Percentiles rank a stretch among this genome's conserved stretches.
phyloP scores from a whole-genome alignment of 768 basidiomycete species.

The Tricholoma sp. region DNA sequence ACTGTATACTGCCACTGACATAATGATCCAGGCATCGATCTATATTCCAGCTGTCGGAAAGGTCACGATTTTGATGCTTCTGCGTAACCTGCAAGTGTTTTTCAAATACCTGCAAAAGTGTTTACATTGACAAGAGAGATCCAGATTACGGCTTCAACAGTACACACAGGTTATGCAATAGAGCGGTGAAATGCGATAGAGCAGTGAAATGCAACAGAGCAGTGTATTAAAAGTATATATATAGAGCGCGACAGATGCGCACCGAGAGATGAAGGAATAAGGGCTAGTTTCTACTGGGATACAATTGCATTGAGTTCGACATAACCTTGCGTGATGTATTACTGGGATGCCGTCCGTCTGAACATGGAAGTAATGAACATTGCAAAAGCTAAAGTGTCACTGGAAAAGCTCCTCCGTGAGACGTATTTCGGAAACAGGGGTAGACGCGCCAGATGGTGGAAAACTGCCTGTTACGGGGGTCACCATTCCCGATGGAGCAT shows the following conservation, averaged over 20 bases:
- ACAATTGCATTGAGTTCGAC: constrained; percentile 22
- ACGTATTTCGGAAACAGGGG: constrained; percentile 29
- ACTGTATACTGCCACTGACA: neutral
- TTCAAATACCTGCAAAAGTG: constrained; percentile 1
- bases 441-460: constrained; percentile 46
- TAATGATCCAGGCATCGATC: constrained; percentile 66
- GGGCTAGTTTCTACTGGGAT: constrained; percentile 23
- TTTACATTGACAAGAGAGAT: neutral
- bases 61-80: constrained; percentile 96
- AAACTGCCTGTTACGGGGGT: constrained; percentile 63
- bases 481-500: constrained; percentile 56
- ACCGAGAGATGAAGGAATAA: constrained; percentile 14
- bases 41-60: constrained; percentile 98
- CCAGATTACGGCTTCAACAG: constrained; percentile 52
- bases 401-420: constrained; percentile 48
- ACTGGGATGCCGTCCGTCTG: neutral
- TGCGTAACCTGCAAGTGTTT: constrained; percentile 81
- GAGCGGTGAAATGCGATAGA: constrained; percentile 22
- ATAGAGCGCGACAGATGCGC: constrained; percentile 22
- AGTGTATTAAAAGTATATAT: constrained; percentile 27
- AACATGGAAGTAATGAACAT: neutral
- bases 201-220: constrained; percentile 26
- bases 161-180: constrained; percentile 34
- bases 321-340: neutral
- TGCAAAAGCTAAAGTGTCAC: constrained; percentile 5